These are phyloP conservation scores for Candida coquimbonensis DNA, from an alignment of 805 yeast genomes.

Conservation along the genomic window DNA sequence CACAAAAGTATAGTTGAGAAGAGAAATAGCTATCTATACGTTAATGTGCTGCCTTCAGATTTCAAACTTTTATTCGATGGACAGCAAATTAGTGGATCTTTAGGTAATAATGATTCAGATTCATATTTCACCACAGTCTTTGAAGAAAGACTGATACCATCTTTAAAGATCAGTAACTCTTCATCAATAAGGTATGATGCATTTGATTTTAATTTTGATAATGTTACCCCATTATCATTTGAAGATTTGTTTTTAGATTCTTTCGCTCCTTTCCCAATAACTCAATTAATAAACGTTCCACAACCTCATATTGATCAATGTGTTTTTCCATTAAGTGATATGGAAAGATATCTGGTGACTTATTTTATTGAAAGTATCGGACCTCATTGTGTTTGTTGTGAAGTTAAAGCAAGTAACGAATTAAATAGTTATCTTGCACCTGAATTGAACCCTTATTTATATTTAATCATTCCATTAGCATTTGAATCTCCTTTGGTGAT, in stretches of 20 bases:
- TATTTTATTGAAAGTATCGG: constrained; percentile 31
- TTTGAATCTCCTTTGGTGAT: constrained; percentile 26
- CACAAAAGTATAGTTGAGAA: constrained; percentile 5
- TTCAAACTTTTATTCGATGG: constrained; percentile 4
- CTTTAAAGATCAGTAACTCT: constrained; percentile 5
- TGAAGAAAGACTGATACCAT: constrained; percentile 13
- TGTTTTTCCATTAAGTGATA: constrained; percentile 5
- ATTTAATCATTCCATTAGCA: constrained; percentile 32
- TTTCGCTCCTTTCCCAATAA: constrained; percentile 16
- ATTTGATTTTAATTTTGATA: constrained; percentile 13
- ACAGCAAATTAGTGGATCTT: constrained; percentile 3
- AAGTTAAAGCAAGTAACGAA: constrained; percentile 17
- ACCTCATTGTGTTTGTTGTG: constrained; percentile 34
- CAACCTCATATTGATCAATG: constrained; percentile 12
- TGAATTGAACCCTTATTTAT: constrained; percentile 31
- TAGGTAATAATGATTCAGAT: not conserved
- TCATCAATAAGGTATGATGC: constrained; percentile 7
- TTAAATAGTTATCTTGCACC: constrained; percentile 17
- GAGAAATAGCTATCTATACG: constrained; percentile 10
- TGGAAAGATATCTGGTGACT: constrained; percentile 19
- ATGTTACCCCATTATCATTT: constrained; percentile 9
- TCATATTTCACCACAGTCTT: constrained; percentile 6
- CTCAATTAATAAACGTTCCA: constrained; percentile 11
- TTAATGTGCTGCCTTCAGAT: constrained; percentile 9
- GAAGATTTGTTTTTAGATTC: constrained; percentile 18